These are phyloP conservation scores for Microdochium paspali DNA, from an alignment of 2,329 filamentous ascomycete species.

Conservation along the genomic window DNA sequence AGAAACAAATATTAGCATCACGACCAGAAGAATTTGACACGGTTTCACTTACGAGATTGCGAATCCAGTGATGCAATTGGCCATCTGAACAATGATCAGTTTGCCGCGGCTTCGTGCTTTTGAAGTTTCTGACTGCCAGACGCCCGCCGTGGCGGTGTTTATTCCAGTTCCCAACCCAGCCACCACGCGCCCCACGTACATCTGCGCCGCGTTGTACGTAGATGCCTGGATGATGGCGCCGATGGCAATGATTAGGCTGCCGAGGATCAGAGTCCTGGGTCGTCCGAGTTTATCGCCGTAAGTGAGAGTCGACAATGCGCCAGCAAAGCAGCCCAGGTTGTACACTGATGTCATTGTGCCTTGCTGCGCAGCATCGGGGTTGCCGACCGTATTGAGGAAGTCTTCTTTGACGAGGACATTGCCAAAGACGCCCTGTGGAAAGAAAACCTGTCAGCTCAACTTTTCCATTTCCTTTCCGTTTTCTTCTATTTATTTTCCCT, in stretches of 20 bases:
- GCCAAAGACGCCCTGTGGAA: slow-evolving; percentile 17
- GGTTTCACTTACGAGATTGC: slow-evolving; percentile 6
- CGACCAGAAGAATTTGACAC: not conserved
- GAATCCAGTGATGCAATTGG: slow-evolving; percentile 25
- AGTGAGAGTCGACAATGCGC: slow-evolving; percentile 9
- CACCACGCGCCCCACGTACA: slow-evolving; percentile 8
- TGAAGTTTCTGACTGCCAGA: slow-evolving; percentile 10
- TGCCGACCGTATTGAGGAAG: slow-evolving; percentile 11
- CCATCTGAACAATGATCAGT: slow-evolving; percentile 16
- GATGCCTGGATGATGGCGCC: slow-evolving; percentile 7
- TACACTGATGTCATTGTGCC: slow-evolving; percentile 12
- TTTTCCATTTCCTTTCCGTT: too few relatives aligned
- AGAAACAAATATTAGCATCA: not conserved
- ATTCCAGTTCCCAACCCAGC: slow-evolving; percentile 9
- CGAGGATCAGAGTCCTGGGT: slow-evolving; percentile 10
- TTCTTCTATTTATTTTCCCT: too few relatives aligned
- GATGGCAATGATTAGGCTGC: slow-evolving; percentile 9
- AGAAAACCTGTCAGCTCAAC: too few relatives aligned
- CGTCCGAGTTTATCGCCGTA: slow-evolving; percentile 11
- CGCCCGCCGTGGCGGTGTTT: slow-evolving; percentile 10
- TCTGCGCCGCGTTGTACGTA: slow-evolving; percentile 7
- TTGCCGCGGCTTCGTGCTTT: slow-evolving; percentile 12
- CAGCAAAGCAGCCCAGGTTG: slow-evolving; percentile 11
- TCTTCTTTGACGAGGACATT: slow-evolving; percentile 16
- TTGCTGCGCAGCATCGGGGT: slow-evolving; percentile 5